Evolutionary conservation across 805 yeast species (phyloP).

Genomic region (Yamadazyma sp.): DNA sequence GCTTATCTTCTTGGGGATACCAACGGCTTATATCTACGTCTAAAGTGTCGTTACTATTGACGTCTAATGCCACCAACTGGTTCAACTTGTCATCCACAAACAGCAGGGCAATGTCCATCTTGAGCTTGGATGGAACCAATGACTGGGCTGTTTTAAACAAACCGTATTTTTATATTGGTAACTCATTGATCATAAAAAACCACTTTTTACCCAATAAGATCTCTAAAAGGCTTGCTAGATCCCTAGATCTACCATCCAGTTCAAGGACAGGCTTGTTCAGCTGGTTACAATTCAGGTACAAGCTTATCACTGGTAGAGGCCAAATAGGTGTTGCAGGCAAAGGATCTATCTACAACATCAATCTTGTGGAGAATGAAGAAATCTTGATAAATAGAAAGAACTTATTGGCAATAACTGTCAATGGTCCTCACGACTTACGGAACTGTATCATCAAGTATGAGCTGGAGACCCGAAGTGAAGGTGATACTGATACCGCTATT

Average conservation of each 20-base stretch:
- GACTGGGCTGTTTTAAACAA: slow-evolving; percentile 64
- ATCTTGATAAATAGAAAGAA: slow-evolving; percentile 46
- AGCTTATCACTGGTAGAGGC: slow-evolving; percentile 57
- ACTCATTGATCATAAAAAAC: slow-evolving; percentile 44
- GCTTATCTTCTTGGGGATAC: slow-evolving; percentile 31
- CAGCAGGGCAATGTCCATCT: slow-evolving; percentile 41
- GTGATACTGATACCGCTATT: not conserved
- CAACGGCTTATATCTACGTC: slow-evolving; percentile 49
- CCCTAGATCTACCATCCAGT: slow-evolving; percentile 20
- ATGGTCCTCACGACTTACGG: slow-evolving; percentile 47
- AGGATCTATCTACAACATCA: slow-evolving; percentile 53
- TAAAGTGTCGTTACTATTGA: slow-evolving; percentile 45
- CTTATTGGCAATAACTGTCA: slow-evolving; percentile 51
- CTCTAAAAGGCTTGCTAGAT: slow-evolving; percentile 30
- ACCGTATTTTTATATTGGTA: slow-evolving; percentile 53
- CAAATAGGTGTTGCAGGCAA: slow-evolving; percentile 52
- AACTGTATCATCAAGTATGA: slow-evolving; percentile 35
- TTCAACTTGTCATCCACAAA: slow-evolving; percentile 18
- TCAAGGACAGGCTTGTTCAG: slow-evolving; percentile 42
- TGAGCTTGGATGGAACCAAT: slow-evolving; percentile 54
- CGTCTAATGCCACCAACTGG: slow-evolving; percentile 30
- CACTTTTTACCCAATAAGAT: slow-evolving; percentile 40
- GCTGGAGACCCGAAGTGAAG: slow-evolving; percentile 10
- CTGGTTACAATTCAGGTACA: slow-evolving; percentile 42
- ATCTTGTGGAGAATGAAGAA: slow-evolving; percentile 46